Conservation (phyloP, 23 red algal genomes). For the Gracilariopsis chorda region DNA sequence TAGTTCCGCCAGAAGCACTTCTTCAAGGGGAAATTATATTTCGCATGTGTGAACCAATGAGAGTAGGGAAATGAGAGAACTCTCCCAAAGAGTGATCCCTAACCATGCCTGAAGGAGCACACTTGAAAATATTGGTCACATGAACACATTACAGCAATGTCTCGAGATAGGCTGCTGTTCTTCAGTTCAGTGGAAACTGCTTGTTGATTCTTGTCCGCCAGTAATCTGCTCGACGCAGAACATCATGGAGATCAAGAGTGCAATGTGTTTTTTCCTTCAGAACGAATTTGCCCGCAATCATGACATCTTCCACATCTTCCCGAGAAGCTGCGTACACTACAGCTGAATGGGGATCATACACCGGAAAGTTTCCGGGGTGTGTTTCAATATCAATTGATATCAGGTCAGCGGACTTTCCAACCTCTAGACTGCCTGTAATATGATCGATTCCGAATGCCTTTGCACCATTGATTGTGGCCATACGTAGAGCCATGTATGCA, state of each 20-base stretch:
- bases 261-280: constrained; percentile 47
- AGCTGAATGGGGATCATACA: constrained; percentile 72
- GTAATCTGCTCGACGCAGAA: constrained; percentile 30
- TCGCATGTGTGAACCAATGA: too few species aligned
- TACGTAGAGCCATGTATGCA: constrained; percentile 70
- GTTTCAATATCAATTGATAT: constrained; percentile 74
- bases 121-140: too few species aligned
- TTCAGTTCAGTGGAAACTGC: constrained; percentile 48
- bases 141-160: too few species aligned
- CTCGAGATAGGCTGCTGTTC: too few species aligned
- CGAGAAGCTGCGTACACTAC: constrained; percentile 86
- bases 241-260: constrained; percentile 44
- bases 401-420: constrained; percentile 86
- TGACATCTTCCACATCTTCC: constrained; percentile 88
- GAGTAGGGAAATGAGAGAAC: too few species aligned
- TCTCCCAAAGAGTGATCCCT: too few species aligned
- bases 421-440: constrained; percentile 72
- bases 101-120: too few species aligned
- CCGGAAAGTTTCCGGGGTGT: constrained; percentile 64
- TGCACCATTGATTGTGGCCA: constrained; percentile 96
- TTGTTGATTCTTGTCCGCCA: constrained; percentile 37
- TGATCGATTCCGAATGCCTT: constrained; percentile 72
- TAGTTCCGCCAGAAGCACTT: too few species aligned
- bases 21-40: too few species aligned
- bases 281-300: constrained; percentile 78